Evolutionary conservation across 495 filamentous ascomycete genomes (phyloP).

Genomic region (Saxophila tyrrhenica): DNA sequence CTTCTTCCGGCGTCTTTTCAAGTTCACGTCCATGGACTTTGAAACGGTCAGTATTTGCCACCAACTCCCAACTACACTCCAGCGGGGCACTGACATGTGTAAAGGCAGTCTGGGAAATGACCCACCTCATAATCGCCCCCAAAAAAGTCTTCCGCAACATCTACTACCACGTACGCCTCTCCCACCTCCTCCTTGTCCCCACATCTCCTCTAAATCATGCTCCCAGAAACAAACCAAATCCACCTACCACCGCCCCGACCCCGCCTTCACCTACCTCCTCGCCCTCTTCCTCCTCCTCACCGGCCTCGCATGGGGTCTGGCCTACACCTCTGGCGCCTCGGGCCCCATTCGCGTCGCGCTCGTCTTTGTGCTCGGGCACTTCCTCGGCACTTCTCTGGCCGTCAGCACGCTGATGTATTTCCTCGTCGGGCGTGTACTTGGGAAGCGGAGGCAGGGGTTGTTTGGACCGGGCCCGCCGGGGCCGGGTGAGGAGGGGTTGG

Average conservation of each 20-base stretch:
- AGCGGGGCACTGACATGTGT: not conserved
- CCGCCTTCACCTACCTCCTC: constrained; percentile 67
- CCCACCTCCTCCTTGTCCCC: constrained; percentile 1
- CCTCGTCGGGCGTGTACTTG: constrained; percentile 51
- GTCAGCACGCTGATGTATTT: constrained; percentile 55
- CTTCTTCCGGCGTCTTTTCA: constrained; percentile 38
- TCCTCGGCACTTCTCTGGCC: constrained; percentile 49
- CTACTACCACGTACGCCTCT: constrained; percentile 55
- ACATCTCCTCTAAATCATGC: too few relatives aligned
- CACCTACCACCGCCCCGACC: constrained; percentile 65
- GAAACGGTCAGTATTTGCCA: constrained; percentile 35
- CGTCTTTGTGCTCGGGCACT: constrained; percentile 57
- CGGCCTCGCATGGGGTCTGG: constrained; percentile 61
- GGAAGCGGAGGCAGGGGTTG: constrained; percentile 46
- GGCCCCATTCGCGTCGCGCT: constrained; percentile 49
- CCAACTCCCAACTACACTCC: not conserved
- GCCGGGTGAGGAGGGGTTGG: constrained; percentile 42
- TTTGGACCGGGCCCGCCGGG: constrained; percentile 41
- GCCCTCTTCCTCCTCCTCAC: constrained; percentile 64
- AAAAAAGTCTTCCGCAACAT: constrained; percentile 70
- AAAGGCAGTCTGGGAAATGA: constrained; percentile 66
- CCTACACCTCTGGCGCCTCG: constrained; percentile 48
- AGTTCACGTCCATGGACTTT: constrained; percentile 37
- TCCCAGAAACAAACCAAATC: constrained; percentile 56
- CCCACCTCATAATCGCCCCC: constrained; percentile 56